phyloP scores from a whole-genome alignment of 805 yeast genomes.

The Candida boleticola region DNA sequence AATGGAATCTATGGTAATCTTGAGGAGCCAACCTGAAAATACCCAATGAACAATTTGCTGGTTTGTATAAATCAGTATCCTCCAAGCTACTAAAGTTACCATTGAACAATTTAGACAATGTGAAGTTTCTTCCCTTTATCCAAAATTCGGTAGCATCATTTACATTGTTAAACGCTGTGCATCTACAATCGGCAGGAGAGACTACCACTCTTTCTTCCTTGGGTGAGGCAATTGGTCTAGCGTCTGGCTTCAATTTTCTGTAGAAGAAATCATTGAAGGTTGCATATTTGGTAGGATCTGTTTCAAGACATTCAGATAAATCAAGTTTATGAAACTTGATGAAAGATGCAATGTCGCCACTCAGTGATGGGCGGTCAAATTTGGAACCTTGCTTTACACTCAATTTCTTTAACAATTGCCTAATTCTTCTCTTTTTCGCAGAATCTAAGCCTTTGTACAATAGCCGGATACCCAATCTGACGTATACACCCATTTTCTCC shows the following conservation, averaged over 20 bases:
- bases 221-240: conserved; percentile 67
- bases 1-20: conserved; percentile 92
- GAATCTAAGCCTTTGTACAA: conserved; percentile 72
- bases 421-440: conserved; percentile 58
- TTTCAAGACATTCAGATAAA: conserved; percentile 59
- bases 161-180: conserved; percentile 64
- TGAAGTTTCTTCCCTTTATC: conserved; percentile 85
- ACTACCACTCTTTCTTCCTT: conserved; percentile 47
- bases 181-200: conserved; percentile 87
- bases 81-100: conserved; percentile 45
- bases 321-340: conserved; percentile 81
- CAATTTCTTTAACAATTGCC: conserved; percentile 58
- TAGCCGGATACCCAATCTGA: conserved; percentile 81
- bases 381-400: conserved; percentile 81
- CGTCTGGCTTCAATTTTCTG: conserved; percentile 67
- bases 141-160: conserved; percentile 69
- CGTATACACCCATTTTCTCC: conserved; percentile 88
- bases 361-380: conserved; percentile 72
- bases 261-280: conserved; percentile 91
- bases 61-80: conserved; percentile 28
- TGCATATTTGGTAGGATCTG: conserved; percentile 47
- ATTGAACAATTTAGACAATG: conserved; percentile 59
- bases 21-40: conserved; percentile 94
- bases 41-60: conserved; percentile 57
- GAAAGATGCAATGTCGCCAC: conserved; percentile 67